Evolutionary conservation across 2,329 filamentous ascomycete species (phyloP), one percentile per base, ranked within the genome.

Genomic region (Diplodia mutila): DNA sequence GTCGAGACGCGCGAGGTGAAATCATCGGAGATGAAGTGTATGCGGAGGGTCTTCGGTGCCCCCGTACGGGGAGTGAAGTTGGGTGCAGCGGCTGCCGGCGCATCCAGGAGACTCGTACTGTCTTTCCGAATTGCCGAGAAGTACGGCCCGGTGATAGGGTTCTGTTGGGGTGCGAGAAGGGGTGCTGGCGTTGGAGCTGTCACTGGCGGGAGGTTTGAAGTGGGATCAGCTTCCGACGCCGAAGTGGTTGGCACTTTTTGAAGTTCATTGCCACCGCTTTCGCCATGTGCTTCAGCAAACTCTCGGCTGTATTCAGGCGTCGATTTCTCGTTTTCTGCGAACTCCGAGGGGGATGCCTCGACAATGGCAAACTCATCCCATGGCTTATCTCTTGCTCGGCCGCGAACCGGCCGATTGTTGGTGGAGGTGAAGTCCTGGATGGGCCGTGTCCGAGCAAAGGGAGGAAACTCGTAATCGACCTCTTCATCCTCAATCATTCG

Each of bases 401-500:
- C 84, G 65, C 87, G 82, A 63, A 83, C 85, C 32, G 85, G 89
- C 66, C 88, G 85, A 75, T 92, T 93, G 75, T 94, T 94, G 69
- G 90, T 91, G 7, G 86, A 89, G 0, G 91, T 92, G 73, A 94
- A 95, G 23, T 92, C 89, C 6, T 86, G 87, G n/a, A 95, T 84
- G 2, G 89, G 86, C 73, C 90, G 91, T 25, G 87, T 92, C 42
- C 92, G 85, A 68, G 91, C 90, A 49, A 95, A 83, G 0, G 92
- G 89, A 37, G 91, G 91, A 71, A 95, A 95, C 74, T 95, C 92
- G 71, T 93, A 91, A 72, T 96, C 92, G 1, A 94, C 89, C 74
- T 95, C 92, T 59, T 91, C 92, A 67, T 92, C 91, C 75, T 95
- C 88, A 9, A 94, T 91, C 88, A 96, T 93, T 49, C 91, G 86